Evolutionary conservation across 2,329 filamentous ascomycete species (phyloP).

Genomic region (Aspergillus texensis): DNA sequence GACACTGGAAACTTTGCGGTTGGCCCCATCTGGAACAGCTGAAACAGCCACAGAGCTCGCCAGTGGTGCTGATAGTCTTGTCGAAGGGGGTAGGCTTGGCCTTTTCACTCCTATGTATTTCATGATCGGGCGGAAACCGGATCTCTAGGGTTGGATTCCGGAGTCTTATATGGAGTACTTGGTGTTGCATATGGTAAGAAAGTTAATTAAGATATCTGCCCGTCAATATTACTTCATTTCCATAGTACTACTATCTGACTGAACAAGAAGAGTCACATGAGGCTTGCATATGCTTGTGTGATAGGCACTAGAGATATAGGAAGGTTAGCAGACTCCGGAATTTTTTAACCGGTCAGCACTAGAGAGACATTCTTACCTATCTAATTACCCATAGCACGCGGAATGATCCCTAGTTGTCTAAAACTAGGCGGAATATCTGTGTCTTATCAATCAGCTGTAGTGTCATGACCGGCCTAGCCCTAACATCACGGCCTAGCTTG

Average conservation of each 20-base stretch:
- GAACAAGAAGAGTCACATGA: neutral
- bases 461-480: neutral
- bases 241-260: neutral
- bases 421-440: neutral
- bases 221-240: neutral
- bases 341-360: neutral
- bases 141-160: neutral
- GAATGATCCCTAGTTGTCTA: neutral
- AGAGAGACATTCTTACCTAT: neutral
- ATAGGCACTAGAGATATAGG: neutral
- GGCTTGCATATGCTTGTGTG: neutral
- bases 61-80: conserved; percentile 73
- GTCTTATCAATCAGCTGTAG: neutral
- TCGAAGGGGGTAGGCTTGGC: conserved; percentile 1
- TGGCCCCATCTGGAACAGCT: conserved; percentile 74
- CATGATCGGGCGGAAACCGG: conserved; percentile 80
- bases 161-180: neutral
- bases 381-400: neutral
- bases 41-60: conserved; percentile 74
- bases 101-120: conserved; percentile 96
- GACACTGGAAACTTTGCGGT: neutral
- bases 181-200: neutral
- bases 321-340: neutral
- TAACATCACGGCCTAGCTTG: neutral
- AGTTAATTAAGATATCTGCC: neutral